Percentiles rank a stretch among this genome's conserved stretches.
Evolutionary conservation across 176 grass and related monocot species (phyloP).

Genomic region (Guadua angustifolia): DNA sequence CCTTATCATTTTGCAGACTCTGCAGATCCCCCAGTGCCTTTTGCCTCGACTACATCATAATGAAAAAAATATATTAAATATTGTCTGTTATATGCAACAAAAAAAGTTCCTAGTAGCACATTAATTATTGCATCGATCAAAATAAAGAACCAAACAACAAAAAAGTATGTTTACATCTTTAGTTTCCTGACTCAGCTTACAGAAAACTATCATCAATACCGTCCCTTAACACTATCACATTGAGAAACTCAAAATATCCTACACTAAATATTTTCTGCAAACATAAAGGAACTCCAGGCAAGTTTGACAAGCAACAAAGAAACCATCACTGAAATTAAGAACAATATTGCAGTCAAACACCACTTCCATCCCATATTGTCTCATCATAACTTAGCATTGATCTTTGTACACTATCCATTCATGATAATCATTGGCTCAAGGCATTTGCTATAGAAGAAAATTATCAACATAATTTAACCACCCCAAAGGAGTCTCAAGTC

Average conservation of each 20-base stretch:
- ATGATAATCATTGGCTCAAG: background rate
- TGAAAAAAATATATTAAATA: slow-evolving; percentile 26
- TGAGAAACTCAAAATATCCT: slow-evolving; percentile 1
- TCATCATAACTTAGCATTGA: slow-evolving; percentile 14
- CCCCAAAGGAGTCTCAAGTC: background rate
- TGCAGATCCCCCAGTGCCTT: slow-evolving; percentile 88
- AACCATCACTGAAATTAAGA: background rate
- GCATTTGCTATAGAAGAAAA: background rate
- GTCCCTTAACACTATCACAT: background rate
- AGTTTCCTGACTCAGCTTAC: background rate
- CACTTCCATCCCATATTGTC: background rate
- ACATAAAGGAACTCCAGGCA: background rate
- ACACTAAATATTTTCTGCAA: slow-evolving; percentile 3
- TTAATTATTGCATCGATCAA: slow-evolving; percentile 8
- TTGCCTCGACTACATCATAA: slow-evolving; percentile 83
- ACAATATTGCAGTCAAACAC: slow-evolving; percentile 3
- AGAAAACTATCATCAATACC: background rate
- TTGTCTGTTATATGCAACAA: background rate
- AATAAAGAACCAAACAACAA: slow-evolving; percentile 13
- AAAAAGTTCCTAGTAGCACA: slow-evolving; percentile 11
- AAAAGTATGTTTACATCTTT: background rate
- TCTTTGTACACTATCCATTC: background rate
- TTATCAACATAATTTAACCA: background rate
- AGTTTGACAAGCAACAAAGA: slow-evolving; percentile 5
- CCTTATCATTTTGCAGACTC: slow-evolving; percentile 93